These are phyloP conservation scores for Ambispora gerdemannii DNA, from an alignment of 192 early-diverging fungal genomes.

Conservation along the genomic window DNA sequence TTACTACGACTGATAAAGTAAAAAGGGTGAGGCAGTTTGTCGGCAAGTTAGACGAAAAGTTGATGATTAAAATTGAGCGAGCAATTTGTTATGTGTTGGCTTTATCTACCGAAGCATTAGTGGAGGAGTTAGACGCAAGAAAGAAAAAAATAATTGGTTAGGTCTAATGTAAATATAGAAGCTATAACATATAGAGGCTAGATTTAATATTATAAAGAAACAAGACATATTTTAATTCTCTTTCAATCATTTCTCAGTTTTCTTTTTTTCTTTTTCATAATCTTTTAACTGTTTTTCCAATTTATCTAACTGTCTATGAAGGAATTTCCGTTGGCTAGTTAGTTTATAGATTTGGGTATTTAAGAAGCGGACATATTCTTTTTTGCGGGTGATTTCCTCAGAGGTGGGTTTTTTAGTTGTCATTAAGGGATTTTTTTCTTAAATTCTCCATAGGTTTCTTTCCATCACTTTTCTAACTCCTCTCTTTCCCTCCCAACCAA, in stretches of 20 bases:
- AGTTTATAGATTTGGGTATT: constrained; percentile 5
- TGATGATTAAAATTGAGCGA: neutral
- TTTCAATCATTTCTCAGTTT: neutral
- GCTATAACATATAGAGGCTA: no score
- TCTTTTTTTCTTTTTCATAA: constrained; percentile 6
- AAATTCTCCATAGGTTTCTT: no score
- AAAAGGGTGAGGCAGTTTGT: neutral
- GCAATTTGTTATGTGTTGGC: neutral
- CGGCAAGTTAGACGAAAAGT: neutral
- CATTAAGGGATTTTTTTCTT: no score
- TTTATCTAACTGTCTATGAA: neutral
- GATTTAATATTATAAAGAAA: no score
- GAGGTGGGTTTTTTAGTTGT: neutral
- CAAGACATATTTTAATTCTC: neutral
- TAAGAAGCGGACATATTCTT: constrained; percentile 10
- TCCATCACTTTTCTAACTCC: no score
- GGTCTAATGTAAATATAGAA: no score
- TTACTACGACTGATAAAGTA: constrained; percentile 6
- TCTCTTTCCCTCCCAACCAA: no score
- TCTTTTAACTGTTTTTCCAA: constrained; percentile 1
- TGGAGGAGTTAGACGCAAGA: neutral
- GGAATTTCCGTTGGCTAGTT: neutral
- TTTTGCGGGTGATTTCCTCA: neutral
- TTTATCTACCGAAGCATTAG: neutral
- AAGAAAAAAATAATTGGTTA: neutral